phyloP scores from a whole-genome alignment of 2,329 filamentous ascomycete genomes.

The Alternaria triticina region DNA sequence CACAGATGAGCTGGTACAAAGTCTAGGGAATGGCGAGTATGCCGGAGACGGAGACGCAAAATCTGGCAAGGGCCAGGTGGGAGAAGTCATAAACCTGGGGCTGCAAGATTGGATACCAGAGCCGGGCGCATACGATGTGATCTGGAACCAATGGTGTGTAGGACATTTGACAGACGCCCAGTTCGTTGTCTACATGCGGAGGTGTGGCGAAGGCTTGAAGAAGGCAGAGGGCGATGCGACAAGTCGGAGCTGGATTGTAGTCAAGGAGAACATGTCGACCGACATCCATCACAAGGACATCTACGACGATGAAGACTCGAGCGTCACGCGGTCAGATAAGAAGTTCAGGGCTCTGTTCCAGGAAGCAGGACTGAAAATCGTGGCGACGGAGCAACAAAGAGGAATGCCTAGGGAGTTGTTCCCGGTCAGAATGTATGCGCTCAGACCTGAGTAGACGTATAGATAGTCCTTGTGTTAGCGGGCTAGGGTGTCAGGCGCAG shows the following conservation, averaged over 20 bases:
- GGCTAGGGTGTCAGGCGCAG: conserved; percentile 1
- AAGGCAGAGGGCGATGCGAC: conserved; percentile 39
- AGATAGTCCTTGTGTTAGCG: background rate
- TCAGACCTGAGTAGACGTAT: conserved; percentile 60
- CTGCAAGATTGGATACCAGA: conserved; percentile 72
- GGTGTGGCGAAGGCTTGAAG: conserved; percentile 62
- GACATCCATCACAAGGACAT: conserved; percentile 63
- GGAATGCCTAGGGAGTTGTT: conserved; percentile 73
- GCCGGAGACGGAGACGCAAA: conserved; percentile 28
- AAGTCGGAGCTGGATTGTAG: conserved; percentile 64
- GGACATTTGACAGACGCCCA: conserved; percentile 80
- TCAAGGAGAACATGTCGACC: conserved; percentile 81
- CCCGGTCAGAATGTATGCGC: conserved; percentile 79
- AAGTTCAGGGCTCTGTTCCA: conserved; percentile 76
- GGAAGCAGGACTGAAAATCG: conserved; percentile 69
- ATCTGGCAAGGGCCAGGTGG: conserved; percentile 56
- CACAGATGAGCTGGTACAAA: conserved; percentile 63
- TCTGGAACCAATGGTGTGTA: conserved; percentile 93
- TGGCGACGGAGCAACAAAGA: conserved; percentile 49
- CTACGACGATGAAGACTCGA: conserved; percentile 78
- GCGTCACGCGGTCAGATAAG: conserved; percentile 76
- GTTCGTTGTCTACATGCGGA: conserved; percentile 69
- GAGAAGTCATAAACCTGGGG: conserved; percentile 73
- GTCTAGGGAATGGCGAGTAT: conserved; percentile 27
- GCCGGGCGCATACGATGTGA: conserved; percentile 69